These are phyloP conservation scores for Agaricus blazei DNA, from an alignment of 768 basidiomycete species.

Conservation along the genomic window DNA sequence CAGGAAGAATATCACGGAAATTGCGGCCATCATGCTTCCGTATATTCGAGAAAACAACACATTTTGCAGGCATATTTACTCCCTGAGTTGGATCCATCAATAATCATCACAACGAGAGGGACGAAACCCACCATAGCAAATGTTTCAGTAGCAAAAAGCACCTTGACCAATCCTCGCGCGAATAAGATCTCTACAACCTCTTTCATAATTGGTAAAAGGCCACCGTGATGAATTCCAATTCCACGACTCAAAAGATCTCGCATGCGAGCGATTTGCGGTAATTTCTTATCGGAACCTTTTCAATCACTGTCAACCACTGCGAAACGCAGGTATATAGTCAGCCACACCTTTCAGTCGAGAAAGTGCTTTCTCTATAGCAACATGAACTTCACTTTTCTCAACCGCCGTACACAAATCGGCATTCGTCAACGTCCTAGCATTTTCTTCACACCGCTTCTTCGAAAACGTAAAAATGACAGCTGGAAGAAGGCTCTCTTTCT, in stretches of 20 bases:
- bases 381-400: conserved; percentile 97
- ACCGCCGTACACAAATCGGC: conserved; percentile 81
- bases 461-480: conserved; percentile 97
- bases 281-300: conserved; percentile 81
- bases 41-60: conserved; percentile 92
- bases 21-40: conserved; percentile 92
- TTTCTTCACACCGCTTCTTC: conserved; percentile 96
- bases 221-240: conserved; percentile 97
- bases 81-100: conserved; percentile 48
- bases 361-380: conserved; percentile 88
- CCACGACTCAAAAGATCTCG: conserved; percentile 85
- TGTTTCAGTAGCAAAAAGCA: conserved; percentile 97
- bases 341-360: conserved; percentile 80
- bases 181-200: conserved; percentile 97
- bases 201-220: conserved; percentile 93
- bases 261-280: conserved; percentile 92
- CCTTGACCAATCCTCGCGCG: conserved; percentile 91
- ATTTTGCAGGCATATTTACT: conserved; percentile 98
- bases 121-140: conserved; percentile 83
- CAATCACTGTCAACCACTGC: conserved; percentile 5
- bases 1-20: conserved; percentile 87
- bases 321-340: not conserved
- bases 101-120: not conserved
- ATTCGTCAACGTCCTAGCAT: conserved; percentile 85
- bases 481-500: conserved; percentile 83